A percentile compares a stretch with the other conserved stretches of the same genome.
Evolutionary conservation across 371 early-diverging fungal species (phyloP).

Genomic region (Coemansia sp.): DNA sequence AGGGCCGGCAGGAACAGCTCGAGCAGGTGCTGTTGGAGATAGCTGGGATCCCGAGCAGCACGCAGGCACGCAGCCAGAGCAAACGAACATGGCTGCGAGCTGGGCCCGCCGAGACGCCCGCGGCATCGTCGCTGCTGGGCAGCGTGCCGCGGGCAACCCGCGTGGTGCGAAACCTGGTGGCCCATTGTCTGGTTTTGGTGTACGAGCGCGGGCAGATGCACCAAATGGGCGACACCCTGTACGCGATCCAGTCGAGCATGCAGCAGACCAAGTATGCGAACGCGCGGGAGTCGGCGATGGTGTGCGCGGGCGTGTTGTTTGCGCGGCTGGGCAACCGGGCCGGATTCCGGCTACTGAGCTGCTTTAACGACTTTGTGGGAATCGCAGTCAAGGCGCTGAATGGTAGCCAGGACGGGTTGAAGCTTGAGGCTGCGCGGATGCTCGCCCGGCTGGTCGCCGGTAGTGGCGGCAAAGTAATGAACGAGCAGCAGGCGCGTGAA

Average conservation of each 20-base stretch:
- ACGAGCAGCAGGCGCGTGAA: conserved; percentile 73
- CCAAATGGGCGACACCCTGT: conserved; percentile 30
- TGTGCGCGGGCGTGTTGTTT: conserved; percentile 65
- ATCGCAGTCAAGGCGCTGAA: conserved; percentile 61
- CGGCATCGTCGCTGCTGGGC: neutral
- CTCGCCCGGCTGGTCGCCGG: conserved; percentile 69
- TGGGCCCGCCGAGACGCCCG: neutral
- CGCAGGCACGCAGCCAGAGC: conserved; percentile 8
- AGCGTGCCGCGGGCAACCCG: conserved; percentile 35
- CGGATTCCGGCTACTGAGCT: conserved; percentile 47
- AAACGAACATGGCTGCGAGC: conserved; percentile 6
- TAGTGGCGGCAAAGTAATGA: conserved; percentile 70
- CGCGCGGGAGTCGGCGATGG: conserved; percentile 66
- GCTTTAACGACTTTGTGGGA: conserved; percentile 72
- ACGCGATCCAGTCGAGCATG: conserved; percentile 31
- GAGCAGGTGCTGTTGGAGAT: conserved; percentile 36
- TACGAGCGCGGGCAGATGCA: conserved; percentile 40
- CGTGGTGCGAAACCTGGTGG: conserved; percentile 32
- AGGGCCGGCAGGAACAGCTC: conserved; percentile 22
- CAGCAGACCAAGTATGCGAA: conserved; percentile 46
- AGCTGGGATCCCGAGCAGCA: conserved; percentile 15
- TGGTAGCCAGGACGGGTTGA: conserved; percentile 59
- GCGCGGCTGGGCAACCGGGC: conserved; percentile 68
- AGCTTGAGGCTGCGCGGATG: conserved; percentile 71
- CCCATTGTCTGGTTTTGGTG: conserved; percentile 23